A percentile compares a stretch with the other conserved stretches of the same genome.
Conservation (phyloP, 2,329 filamentous ascomycete genomes). For the Aspergillus phoenicis region DNA sequence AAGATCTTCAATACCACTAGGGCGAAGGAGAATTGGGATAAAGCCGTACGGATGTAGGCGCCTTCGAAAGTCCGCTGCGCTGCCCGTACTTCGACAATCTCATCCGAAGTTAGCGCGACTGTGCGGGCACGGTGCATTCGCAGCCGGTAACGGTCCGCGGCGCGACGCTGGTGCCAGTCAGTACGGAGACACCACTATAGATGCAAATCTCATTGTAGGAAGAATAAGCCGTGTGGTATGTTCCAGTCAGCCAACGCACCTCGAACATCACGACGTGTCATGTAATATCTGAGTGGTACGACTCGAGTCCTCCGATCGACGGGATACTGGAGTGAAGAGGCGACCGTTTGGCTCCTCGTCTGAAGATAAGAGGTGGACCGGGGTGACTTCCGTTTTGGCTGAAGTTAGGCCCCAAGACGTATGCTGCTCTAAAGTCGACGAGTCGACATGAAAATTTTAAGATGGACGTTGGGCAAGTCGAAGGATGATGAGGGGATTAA, state of each 20-base stretch:
- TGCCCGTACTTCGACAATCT: constrained; percentile 92
- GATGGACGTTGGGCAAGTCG: neutral
- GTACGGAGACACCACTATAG: constrained; percentile 5
- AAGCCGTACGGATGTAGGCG: constrained; percentile 90
- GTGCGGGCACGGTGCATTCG: constrained; percentile 82
- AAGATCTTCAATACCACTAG: constrained; percentile 96
- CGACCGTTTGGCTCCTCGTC: neutral
- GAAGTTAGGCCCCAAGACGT: neutral
- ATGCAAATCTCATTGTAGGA: constrained; percentile 4
- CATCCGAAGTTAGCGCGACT: constrained; percentile 76
- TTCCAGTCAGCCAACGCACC: constrained; percentile 20
- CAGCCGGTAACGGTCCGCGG: constrained; percentile 73
- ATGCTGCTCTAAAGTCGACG: neutral
- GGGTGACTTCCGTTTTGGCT: neutral
- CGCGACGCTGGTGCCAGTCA: constrained; percentile 57
- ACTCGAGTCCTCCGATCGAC: neutral
- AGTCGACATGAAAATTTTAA: neutral
- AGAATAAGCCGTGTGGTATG: neutral
- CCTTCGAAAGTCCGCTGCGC: constrained; percentile 97
- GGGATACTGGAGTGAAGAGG: neutral
- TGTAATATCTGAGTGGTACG: neutral
- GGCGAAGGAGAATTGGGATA: constrained; percentile 93
- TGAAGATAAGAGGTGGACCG: neutral
- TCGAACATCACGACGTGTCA: constrained; percentile 31
- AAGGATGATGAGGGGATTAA: neutral